phyloP scores from a whole-genome alignment of 2,329 filamentous ascomycete genomes.

The Knufia petricola region DNA sequence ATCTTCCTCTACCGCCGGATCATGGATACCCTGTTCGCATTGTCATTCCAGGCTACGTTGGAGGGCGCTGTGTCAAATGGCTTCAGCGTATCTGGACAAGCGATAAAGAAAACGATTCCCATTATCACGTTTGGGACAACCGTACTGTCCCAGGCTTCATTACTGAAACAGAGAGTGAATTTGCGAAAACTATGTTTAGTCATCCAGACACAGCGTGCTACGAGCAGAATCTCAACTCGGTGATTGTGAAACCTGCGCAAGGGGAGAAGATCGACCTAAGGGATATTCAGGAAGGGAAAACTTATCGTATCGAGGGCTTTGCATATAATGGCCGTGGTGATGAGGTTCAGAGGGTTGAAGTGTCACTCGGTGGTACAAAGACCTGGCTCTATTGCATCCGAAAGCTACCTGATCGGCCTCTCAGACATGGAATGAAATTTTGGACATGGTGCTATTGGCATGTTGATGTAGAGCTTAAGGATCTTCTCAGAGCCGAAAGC shows the following conservation, averaged over 20 bases:
- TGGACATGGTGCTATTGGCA: constrained; percentile 48
- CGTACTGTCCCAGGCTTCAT: neutral
- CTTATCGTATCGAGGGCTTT: constrained; percentile 38
- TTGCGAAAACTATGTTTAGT: neutral
- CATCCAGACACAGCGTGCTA: neutral
- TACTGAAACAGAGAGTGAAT: neutral
- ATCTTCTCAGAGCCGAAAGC: constrained; percentile 35
- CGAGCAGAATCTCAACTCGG: neutral
- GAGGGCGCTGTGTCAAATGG: constrained; percentile 34
- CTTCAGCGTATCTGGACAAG: constrained; percentile 22
- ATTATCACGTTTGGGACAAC: neutral
- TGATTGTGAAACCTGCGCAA: constrained; percentile 37
- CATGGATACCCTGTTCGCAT: constrained; percentile 57
- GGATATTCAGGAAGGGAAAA: constrained; percentile 30
- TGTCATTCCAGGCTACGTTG: constrained; percentile 56
- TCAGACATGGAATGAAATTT: constrained; percentile 45
- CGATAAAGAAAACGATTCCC: neutral
- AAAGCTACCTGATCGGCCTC: constrained; percentile 38
- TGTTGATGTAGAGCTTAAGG: constrained; percentile 38
- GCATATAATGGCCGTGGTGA: constrained; percentile 44
- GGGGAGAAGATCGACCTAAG: constrained; percentile 35
- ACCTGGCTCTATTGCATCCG: constrained; percentile 42
- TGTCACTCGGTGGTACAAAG: constrained; percentile 39
- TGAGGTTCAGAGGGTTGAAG: constrained; percentile 41
- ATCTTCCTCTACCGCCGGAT: constrained; percentile 50